Percentiles rank a stretch among this genome's conserved stretches.
These are phyloP conservation scores for Hevea brasiliensis DNA, from an alignment of 345 rosid species.

Conservation along the genomic window DNA sequence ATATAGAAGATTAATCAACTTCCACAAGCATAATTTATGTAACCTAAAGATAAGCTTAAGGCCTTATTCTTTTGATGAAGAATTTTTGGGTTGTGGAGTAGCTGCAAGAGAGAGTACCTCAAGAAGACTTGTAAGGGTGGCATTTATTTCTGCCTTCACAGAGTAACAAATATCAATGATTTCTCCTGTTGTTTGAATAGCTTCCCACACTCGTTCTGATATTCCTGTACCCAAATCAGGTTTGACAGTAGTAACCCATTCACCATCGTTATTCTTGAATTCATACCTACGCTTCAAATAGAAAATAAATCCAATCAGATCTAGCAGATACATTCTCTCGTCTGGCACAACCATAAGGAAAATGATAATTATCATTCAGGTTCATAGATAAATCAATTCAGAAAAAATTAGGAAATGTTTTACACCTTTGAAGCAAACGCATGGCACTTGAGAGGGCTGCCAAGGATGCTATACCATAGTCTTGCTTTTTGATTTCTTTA, in stretches of 20 bases:
- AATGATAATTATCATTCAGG: background rate
- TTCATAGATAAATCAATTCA: background rate
- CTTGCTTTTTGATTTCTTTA: constrained; percentile 37
- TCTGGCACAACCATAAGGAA: background rate
- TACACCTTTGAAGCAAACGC: constrained; percentile 67
- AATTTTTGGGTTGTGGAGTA: background rate
- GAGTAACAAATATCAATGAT: constrained; percentile 43
- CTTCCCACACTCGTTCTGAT: constrained; percentile 61
- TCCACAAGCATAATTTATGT: too few species aligned
- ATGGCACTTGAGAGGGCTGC: constrained; percentile 77
- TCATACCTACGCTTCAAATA: constrained; percentile 51
- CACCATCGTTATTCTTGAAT: constrained; percentile 78
- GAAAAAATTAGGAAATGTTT: constrained; percentile 1
- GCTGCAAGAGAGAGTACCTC: constrained; percentile 48
- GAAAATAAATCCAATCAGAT: background rate
- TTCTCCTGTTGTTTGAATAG: constrained; percentile 51
- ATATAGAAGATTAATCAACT: too few species aligned
- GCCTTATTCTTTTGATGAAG: background rate
- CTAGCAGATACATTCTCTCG: background rate
- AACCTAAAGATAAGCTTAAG: background rate
- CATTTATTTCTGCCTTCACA: constrained; percentile 48
- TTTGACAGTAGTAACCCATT: constrained; percentile 63
- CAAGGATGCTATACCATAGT: constrained; percentile 55
- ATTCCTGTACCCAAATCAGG: constrained; percentile 76
- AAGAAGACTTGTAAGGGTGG: constrained; percentile 62